Percentiles rank a stretch among this genome's conserved stretches.
Conservation (phyloP, 805 yeast genomes). For the Hanseniaspora occidentalis region DNA sequence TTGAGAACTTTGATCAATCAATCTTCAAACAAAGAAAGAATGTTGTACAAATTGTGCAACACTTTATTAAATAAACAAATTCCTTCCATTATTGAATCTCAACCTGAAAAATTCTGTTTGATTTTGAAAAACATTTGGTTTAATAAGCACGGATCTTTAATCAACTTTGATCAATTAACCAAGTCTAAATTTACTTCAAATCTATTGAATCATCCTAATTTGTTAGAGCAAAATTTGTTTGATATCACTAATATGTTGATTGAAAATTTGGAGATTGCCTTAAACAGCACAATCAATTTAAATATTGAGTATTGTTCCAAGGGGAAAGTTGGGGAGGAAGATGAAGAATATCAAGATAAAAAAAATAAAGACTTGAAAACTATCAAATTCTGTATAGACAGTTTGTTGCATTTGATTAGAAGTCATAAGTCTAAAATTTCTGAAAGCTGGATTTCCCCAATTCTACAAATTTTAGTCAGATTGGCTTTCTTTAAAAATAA, state of each 20-base stretch:
- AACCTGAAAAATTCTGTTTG: slow-evolving; percentile 26
- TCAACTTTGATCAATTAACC: slow-evolving; percentile 66
- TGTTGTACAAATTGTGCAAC: slow-evolving; percentile 55
- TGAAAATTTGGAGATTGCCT: slow-evolving; percentile 11
- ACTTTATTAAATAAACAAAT: slow-evolving; percentile 32
- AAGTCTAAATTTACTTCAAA: slow-evolving; percentile 53
- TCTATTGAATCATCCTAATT: slow-evolving; percentile 20
- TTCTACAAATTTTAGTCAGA: slow-evolving; percentile 21
- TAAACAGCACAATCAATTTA: slow-evolving; percentile 13
- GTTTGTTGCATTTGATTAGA: slow-evolving; percentile 39
- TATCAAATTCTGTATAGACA: slow-evolving; percentile 46
- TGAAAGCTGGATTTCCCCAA: slow-evolving; percentile 19
- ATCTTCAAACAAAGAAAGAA: slow-evolving; percentile 49
- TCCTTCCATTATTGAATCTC: slow-evolving; percentile 25
- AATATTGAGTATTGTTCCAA: no score
- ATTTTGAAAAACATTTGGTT: slow-evolving; percentile 26
- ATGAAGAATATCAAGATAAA: slow-evolving; percentile 6
- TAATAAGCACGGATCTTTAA: slow-evolving; percentile 36
- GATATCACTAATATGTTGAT: slow-evolving; percentile 11
- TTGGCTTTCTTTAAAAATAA: slow-evolving; percentile 22
- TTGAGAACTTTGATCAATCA: slow-evolving; percentile 69
- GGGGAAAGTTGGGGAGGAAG: not conserved
- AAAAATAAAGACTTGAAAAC: slow-evolving; percentile 9
- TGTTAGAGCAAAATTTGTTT: slow-evolving; percentile 7
- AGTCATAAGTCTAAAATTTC: slow-evolving; percentile 26